Conservation (phyloP, 108 stramenopile genomes). For the Pseudonitzschia multiseries region DNA sequence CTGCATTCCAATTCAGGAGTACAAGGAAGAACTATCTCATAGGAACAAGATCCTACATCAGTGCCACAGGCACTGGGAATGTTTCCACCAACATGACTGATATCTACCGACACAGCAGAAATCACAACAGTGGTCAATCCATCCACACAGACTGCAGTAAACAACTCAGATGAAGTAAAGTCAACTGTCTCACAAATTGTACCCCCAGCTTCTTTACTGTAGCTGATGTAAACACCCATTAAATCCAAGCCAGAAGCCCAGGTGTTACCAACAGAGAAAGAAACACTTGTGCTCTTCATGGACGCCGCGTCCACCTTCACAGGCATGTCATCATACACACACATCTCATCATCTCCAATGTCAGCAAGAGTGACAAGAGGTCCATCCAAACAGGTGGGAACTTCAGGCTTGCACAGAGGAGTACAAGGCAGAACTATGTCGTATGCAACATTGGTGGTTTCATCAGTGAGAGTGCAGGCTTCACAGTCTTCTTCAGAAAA, state of each 20-base stretch:
- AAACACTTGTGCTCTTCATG: background rate
- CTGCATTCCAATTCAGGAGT: background rate
- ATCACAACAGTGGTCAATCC: constrained; percentile 1
- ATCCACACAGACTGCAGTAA: background rate
- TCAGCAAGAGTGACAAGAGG: constrained; percentile 9
- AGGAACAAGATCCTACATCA: constrained; percentile 1
- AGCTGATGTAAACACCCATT: background rate
- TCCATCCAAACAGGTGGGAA: constrained; percentile 4
- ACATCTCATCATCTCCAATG: background rate
- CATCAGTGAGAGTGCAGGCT: background rate
- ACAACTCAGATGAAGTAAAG: background rate
- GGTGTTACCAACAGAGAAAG: background rate
- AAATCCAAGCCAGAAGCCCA: background rate
- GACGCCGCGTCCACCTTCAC: background rate
- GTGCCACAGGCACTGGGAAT: background rate
- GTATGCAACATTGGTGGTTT: background rate
- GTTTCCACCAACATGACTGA: background rate
- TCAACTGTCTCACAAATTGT: background rate
- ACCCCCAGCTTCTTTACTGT: background rate
- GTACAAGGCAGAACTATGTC: background rate
- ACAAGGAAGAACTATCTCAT: constrained; percentile 13
- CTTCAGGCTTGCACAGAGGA: constrained; percentile 1
- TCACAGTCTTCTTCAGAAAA: background rate
- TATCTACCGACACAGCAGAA: background rate
- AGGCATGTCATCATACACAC: constrained; percentile 1